These are phyloP conservation scores for Aspergillus sojae DNA, from an alignment of 2,329 filamentous ascomycete genomes.

Conservation along the genomic window DNA sequence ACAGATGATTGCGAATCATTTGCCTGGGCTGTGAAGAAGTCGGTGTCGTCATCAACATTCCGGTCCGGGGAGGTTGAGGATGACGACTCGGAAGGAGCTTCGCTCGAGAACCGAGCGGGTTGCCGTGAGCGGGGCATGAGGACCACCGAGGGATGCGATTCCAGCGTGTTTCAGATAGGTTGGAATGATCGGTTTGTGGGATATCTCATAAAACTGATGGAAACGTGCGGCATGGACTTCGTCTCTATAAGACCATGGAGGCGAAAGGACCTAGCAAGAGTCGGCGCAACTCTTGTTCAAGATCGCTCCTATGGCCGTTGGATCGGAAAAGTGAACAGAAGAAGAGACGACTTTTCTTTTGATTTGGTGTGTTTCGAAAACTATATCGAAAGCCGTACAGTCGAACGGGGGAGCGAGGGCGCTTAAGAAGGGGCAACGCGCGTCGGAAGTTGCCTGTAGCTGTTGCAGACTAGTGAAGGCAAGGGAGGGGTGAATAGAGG, in stretches of 20 bases:
- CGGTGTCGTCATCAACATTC: slow-evolving; percentile 83
- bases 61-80: slow-evolving; percentile 51
- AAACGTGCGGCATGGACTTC: slow-evolving; percentile 16
- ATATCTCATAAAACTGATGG: slow-evolving; percentile 11
- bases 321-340: neutral
- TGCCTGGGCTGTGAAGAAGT: slow-evolving; percentile 78
- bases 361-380: neutral
- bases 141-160: slow-evolving; percentile 9
- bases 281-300: slow-evolving; percentile 6
- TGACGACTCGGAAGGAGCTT: slow-evolving; percentile 47
- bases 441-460: slow-evolving; percentile 23
- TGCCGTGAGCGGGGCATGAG: slow-evolving; percentile 43
- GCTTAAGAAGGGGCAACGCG: slow-evolving; percentile 20
- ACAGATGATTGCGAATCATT: slow-evolving; percentile 95
- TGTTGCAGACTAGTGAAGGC: slow-evolving; percentile 20
- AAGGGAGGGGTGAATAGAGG: slow-evolving; percentile 16
- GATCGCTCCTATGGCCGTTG: neutral
- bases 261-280: slow-evolving; percentile 4
- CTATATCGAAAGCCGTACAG: neutral
- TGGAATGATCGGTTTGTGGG: slow-evolving; percentile 1
- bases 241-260: slow-evolving; percentile 9
- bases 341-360: neutral
- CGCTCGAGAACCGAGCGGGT: slow-evolving; percentile 41
- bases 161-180: neutral
- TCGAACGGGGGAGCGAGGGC: slow-evolving; percentile 5